Percentiles rank a stretch among this genome's conserved stretches.
Evolutionary conservation across 192 early-diverging fungal genomes (phyloP).

Genomic region (Coemansia furcata): DNA sequence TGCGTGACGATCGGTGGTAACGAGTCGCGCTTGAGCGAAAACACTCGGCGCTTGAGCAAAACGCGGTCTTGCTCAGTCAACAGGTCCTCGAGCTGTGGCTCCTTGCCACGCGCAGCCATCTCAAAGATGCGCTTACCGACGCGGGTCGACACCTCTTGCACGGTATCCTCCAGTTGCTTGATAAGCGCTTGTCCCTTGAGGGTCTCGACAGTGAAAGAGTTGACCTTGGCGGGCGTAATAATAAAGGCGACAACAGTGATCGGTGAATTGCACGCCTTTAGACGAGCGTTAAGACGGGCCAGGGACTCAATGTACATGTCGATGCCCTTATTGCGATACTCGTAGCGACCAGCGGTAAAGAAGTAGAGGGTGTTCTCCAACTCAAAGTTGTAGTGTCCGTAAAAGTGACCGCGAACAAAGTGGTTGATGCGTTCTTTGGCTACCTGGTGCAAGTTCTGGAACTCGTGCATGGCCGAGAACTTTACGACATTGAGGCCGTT

Average conservation of each 20-base stretch:
- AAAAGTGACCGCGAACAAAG: slow-evolving; percentile 97
- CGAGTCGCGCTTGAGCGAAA: slow-evolving; percentile 82
- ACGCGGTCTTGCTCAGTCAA: slow-evolving; percentile 84
- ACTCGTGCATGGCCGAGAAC: slow-evolving; percentile 96
- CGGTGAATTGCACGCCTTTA: slow-evolving; percentile 78
- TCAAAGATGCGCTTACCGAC: slow-evolving; percentile 91
- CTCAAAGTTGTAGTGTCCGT: slow-evolving; percentile 96
- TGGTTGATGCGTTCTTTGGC: slow-evolving; percentile 94
- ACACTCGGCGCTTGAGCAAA: slow-evolving; percentile 90
- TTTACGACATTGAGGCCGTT: slow-evolving; percentile 97
- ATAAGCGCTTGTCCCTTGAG: slow-evolving; percentile 96
- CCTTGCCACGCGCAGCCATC: slow-evolving; percentile 74
- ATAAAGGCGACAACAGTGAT: slow-evolving; percentile 96
- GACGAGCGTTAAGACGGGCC: slow-evolving; percentile 79
- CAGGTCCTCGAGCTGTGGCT: slow-evolving; percentile 68
- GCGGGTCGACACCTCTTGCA: slow-evolving; percentile 76
- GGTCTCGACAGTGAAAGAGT: slow-evolving; percentile 93
- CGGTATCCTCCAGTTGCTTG: slow-evolving; percentile 89
- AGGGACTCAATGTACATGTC: slow-evolving; percentile 96
- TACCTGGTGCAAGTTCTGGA: slow-evolving; percentile 94
- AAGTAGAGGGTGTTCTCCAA: slow-evolving; percentile 96
- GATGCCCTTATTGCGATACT: slow-evolving; percentile 98
- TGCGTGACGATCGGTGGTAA: slow-evolving; percentile 97
- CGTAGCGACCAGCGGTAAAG: slow-evolving; percentile 95
- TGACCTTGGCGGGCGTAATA: slow-evolving; percentile 89